A percentile compares a stretch with the other conserved stretches of the same genome.
Conservation (phyloP, 2,329 filamentous ascomycete species). For the Aspergillus sp. region DNA sequence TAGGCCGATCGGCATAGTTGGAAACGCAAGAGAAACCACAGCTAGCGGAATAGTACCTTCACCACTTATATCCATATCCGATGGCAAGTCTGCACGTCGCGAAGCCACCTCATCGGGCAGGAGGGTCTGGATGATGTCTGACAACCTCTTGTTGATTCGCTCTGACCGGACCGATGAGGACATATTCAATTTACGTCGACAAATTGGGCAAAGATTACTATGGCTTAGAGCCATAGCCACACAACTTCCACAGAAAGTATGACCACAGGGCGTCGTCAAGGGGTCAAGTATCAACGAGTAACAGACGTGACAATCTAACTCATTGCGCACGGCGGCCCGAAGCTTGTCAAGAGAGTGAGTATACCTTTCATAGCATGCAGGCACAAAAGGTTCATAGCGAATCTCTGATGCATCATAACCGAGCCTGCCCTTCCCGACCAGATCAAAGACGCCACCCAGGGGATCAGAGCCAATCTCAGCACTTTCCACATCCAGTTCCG, state of each 20-base stretch:
- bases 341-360: slow-evolving; percentile 55
- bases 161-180: slow-evolving; percentile 51
- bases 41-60: slow-evolving; percentile 71
- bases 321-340: slow-evolving; percentile 61
- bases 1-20: slow-evolving; percentile 78
- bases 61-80: slow-evolving; percentile 51
- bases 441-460: slow-evolving; percentile 63
- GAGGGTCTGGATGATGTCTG: slow-evolving; percentile 64
- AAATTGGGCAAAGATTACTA: slow-evolving; percentile 75
- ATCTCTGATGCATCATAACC: slow-evolving; percentile 56
- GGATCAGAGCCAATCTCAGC: slow-evolving; percentile 15
- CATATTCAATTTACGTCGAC: slow-evolving; percentile 64
- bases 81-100: slow-evolving; percentile 56
- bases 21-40: slow-evolving; percentile 78
- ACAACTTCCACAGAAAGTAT: slow-evolving; percentile 84
- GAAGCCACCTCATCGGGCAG: slow-evolving; percentile 65
- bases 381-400: slow-evolving; percentile 42
- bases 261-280: slow-evolving; percentile 80
- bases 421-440: slow-evolving; percentile 64
- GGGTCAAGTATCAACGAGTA: slow-evolving; percentile 80
- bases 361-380: slow-evolving; percentile 40
- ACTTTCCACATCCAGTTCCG: slow-evolving; percentile 48
- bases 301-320: slow-evolving; percentile 87
- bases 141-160: slow-evolving; percentile 63
- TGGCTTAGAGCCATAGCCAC: slow-evolving; percentile 75